These are phyloP conservation scores for Cercophora samala DNA, from an alignment of 495 filamentous ascomycete species.

Conservation along the genomic window DNA sequence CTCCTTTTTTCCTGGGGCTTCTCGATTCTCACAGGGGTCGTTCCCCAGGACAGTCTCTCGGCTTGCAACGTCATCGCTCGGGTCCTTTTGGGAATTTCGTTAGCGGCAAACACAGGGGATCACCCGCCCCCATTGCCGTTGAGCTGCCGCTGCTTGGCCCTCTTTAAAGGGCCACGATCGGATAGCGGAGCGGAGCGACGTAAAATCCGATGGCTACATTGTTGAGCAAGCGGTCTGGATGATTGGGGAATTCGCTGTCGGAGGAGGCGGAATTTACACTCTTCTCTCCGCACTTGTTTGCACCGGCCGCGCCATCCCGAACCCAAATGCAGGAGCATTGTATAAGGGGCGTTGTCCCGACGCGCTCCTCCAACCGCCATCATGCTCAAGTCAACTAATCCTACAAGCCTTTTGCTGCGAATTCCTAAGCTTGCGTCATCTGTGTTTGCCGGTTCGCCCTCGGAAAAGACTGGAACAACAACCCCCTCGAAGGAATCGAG, in stretches of 20 bases:
- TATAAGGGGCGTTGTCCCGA: conserved; percentile 24
- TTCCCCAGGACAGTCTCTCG: neutral
- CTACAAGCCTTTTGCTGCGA: neutral
- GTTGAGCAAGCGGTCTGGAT: conserved; percentile 1
- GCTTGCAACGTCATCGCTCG: conserved; percentile 3
- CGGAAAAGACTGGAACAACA: conserved; percentile 27
- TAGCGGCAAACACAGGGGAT: conserved; percentile 4
- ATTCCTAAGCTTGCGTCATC: neutral
- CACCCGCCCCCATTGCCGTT: neutral
- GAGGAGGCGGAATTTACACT: conserved; percentile 3
- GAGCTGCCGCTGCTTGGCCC: neutral
- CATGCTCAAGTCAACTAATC: conserved; percentile 30
- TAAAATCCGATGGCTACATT: conserved; percentile 24
- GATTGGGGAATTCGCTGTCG: neutral
- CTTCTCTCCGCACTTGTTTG: neutral
- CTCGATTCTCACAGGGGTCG: neutral
- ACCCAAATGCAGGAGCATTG: conserved; percentile 13
- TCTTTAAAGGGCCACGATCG: conserved; percentile 12
- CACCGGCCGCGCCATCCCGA: conserved; percentile 1
- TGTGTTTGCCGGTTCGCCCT: neutral
- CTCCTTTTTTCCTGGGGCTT: neutral
- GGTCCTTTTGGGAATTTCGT: neutral
- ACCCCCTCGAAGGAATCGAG: conserved; percentile 13
- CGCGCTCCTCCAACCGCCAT: conserved; percentile 13
- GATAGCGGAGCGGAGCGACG: conserved; percentile 29